Conservation (phyloP, 1,139 yeast species). For the Taphrina wiesneri region DNA sequence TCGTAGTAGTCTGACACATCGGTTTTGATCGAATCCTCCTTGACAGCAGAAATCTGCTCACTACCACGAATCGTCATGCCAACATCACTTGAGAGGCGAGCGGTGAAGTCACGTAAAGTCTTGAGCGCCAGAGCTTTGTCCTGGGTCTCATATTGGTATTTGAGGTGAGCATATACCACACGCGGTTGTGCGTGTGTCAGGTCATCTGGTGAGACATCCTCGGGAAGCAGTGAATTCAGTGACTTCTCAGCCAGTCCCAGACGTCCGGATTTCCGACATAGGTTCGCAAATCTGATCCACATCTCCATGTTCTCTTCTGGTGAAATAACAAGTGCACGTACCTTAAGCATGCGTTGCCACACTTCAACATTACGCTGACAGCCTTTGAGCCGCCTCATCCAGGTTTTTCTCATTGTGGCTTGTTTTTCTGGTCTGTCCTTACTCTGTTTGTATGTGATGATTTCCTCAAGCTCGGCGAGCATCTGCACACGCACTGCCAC, state of each 20-base stretch:
- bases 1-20: slow-evolving; percentile 73
- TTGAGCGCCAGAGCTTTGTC: slow-evolving; percentile 81
- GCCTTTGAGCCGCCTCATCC: slow-evolving; percentile 90
- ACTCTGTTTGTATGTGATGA: slow-evolving; percentile 79
- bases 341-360: slow-evolving; percentile 95
- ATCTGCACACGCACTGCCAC: slow-evolving; percentile 96
- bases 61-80: slow-evolving; percentile 58
- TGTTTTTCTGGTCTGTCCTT: slow-evolving; percentile 76
- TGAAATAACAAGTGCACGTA: slow-evolving; percentile 85
- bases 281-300: slow-evolving; percentile 97
- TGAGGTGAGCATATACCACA: slow-evolving; percentile 93
- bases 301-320: slow-evolving; percentile 97
- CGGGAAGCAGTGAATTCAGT: slow-evolving; percentile 62
- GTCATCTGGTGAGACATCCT: slow-evolving; percentile 45
- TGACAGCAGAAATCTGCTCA: slow-evolving; percentile 25
- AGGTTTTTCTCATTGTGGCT: slow-evolving; percentile 81
- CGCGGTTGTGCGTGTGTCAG: slow-evolving; percentile 55
- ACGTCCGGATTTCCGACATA: slow-evolving; percentile 92
- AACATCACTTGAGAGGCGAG: slow-evolving; percentile 83
- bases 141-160: slow-evolving; percentile 96
- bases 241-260: slow-evolving; percentile 91
- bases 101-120: slow-evolving; percentile 84
- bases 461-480: slow-evolving; percentile 95
- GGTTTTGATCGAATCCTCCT: slow-evolving; percentile 27
- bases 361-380: slow-evolving; percentile 96